Evolutionary conservation across 805 yeast genomes (phyloP), one percentile per base, ranked within the genome.

Genomic region (Torulaspora franciscae): DNA sequence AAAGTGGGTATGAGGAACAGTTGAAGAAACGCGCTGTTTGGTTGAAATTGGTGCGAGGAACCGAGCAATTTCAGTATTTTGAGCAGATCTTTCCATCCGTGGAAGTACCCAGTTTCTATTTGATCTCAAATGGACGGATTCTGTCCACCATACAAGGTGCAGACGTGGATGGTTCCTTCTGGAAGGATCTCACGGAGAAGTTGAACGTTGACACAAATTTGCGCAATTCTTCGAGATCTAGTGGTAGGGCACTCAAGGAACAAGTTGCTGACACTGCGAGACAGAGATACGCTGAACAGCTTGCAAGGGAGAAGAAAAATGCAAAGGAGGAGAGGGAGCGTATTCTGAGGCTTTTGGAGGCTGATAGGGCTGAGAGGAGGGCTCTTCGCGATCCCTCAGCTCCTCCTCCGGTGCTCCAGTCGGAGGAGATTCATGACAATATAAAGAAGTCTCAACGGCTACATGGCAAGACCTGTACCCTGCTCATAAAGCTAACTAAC

Each of bases 401-500:
- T 14, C 52, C 55, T 22, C 49, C 52, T 42, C 38, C 49, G 28
- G 46, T 46, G 19, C 33, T 17, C 6, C 38, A 25, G 23, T 17
- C 15, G 17, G 13, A 17, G 49, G 61, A 53, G 37, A 58, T 52
- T 5, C 58, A 50, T 24, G 68, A 65, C 41, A 65, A 63, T 43
- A 59, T 48, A 40, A 60, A 49, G 46, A 61, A 53, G 45, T 37
- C 34, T 47, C 55, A 40, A 35, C 58, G 32, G 44, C 51, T 43
- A 44, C 62, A 36, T 43, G 47, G 52, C 42, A 58, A 42, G 32
- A 53, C 36, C 15, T 68, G 86, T 50, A 61, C 71, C 0, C 63
- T 83, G 9, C 74, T 78, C n/a, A 69, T 87, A 9, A 77, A 85
- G 52, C 67, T 84, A 30, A 72, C 86, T 37, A 84, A 86, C 62